phyloP scores from a whole-genome alignment of 805 yeast genomes.

The Lachancea mirantina region DNA sequence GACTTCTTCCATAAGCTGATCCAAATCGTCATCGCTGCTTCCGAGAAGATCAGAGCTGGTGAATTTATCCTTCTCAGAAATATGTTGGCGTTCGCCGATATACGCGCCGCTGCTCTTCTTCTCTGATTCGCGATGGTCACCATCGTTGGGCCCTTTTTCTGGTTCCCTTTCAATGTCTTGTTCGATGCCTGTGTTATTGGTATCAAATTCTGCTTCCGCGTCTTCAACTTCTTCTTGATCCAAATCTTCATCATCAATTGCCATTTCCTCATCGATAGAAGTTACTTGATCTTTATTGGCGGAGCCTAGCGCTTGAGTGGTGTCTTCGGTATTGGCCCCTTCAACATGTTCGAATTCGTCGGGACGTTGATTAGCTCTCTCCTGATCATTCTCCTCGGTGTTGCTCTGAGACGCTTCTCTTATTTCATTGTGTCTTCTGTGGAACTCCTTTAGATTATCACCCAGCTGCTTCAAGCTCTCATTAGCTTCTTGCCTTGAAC shows the following conservation, averaged over 20 bases:
- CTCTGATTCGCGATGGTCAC: slow-evolving; percentile 30
- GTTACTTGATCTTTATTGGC: slow-evolving; percentile 77
- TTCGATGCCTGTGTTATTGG: slow-evolving; percentile 31
- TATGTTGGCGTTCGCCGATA: slow-evolving; percentile 40
- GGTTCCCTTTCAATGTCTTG: slow-evolving; percentile 27
- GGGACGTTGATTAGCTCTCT: slow-evolving; percentile 55
- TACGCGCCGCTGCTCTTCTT: slow-evolving; percentile 46
- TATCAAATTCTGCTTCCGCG: slow-evolving; percentile 29
- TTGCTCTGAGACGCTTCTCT: slow-evolving; percentile 57
- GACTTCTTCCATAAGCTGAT: slow-evolving; percentile 29
- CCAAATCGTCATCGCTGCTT: slow-evolving; percentile 25
- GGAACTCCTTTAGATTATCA: slow-evolving; percentile 85
- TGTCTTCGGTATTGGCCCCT: slow-evolving; percentile 67
- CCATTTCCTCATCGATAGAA: slow-evolving; percentile 68
- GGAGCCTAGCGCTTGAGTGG: slow-evolving; percentile 89
- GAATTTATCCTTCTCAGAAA: slow-evolving; percentile 16
- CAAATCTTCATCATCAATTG: slow-evolving; percentile 59
- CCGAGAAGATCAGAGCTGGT: slow-evolving; percentile 25
- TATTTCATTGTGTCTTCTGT: slow-evolving; percentile 83
- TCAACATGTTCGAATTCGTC: slow-evolving; percentile 83
- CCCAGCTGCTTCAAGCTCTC: slow-evolving; percentile 85
- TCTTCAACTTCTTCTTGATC: slow-evolving; percentile 12
- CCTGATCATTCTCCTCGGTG: slow-evolving; percentile 41
- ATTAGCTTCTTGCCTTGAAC: slow-evolving; percentile 58
- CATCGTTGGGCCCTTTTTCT: slow-evolving; percentile 20